Evolutionary conservation across 345 rosid genomes (phyloP).

Genomic region (Populus simonii): DNA sequence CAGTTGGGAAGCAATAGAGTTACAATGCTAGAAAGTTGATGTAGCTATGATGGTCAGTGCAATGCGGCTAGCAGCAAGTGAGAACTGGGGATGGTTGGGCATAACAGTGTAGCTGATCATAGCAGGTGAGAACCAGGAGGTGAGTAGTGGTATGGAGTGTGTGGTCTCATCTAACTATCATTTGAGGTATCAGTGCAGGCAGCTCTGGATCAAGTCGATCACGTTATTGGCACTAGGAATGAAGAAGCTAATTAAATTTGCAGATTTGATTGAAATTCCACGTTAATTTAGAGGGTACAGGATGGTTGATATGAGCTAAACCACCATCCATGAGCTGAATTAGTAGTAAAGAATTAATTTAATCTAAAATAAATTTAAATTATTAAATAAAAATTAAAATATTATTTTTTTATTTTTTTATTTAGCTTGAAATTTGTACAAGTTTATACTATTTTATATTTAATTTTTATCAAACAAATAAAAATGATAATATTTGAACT

Average conservation of each 20-base stretch:
- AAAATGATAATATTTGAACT: too few species aligned
- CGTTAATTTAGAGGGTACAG: background rate
- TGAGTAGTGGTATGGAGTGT: too few species aligned
- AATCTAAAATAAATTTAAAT: too few species aligned
- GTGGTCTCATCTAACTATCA: background rate
- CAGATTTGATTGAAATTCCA: background rate
- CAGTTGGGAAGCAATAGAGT: background rate
- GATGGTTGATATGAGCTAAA: background rate
- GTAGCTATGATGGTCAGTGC: background rate
- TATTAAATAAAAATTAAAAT: too few species aligned
- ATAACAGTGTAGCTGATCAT: background rate
- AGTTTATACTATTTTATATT: too few species aligned
- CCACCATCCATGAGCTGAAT: too few species aligned
- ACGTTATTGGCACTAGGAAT: background rate
- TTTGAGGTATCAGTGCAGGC: background rate
- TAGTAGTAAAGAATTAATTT: too few species aligned
- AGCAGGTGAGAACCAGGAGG: background rate
- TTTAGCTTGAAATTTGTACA: fast-evolving
- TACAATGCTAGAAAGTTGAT: background rate
- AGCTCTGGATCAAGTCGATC: background rate
- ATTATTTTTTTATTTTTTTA: too few species aligned
- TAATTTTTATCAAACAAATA: too few species aligned
- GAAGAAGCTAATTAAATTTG: background rate
- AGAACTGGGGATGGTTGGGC: background rate
- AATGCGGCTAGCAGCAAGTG: background rate